Base-by-base conservation (phyloP, 2,329 filamentous ascomycete species). In the Coniochaeta prunicola region DNA sequence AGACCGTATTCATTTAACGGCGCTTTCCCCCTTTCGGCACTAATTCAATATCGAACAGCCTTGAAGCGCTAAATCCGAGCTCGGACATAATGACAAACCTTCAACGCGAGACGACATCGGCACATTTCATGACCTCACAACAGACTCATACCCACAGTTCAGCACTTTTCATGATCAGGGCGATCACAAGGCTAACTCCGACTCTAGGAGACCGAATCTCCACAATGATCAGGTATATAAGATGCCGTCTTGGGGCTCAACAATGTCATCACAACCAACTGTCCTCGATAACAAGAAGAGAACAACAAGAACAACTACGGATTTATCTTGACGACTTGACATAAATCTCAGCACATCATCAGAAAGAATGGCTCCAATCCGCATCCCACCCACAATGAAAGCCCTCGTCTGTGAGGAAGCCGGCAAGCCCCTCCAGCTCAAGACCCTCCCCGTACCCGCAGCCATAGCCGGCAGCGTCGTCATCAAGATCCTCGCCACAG, bases 331-430 rank as follows among this genome's bases (percentile, higher is more conserved):
- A 40, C 17, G 5, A 40, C 38, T 40, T 21, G n/a, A 3, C n/a
- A 19, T 40, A 4, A n/a, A 3, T n/a, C 13, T 19, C 36, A 17
- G 17, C 36, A 38, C 36, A 38, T 15, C 36, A 38, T 7, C 36
- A 38, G 6, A 33, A 33, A 19, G 17, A 50, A 58, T 58, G 56
- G 40, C 28, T 21, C 36, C 38, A 26, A 19, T 26, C 21, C 2
- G 21, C 28, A 58, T 64, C 31, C 64, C 64, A 3, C 31, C 56
- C 1, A 60, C 59, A 4, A 66, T 65, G 63, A 64, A 63, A 53
- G 63, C 64, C 38, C 59, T 65, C 30, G 53, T 65, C 15, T 40
- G 42, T 53, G 57, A 58, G 4, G 33, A 40, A 3, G 19, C 55
- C 40, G 58, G 59, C 31, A 10, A 60, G 13, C 58, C 60, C 17